A percentile compares a stretch with the other conserved stretches of the same genome.
These are phyloP conservation scores for Melanopsichium pennsylvanicum DNA, from an alignment of 1,284 basidiomycete genomes.

Conservation along the genomic window DNA sequence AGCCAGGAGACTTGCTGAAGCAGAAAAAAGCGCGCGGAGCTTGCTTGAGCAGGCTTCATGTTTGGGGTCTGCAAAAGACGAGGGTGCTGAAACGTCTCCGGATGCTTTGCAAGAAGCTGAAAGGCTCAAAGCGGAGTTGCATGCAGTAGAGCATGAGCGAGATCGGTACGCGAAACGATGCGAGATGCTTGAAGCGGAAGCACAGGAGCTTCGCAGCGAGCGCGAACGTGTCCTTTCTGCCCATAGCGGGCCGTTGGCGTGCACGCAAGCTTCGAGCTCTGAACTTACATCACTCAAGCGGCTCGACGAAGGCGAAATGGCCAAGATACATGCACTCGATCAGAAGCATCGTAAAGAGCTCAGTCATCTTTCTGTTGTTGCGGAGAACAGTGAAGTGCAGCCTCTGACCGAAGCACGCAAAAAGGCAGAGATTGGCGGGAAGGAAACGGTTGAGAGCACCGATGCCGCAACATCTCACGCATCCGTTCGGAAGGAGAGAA, in stretches of 20 bases:
- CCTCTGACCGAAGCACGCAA: slow-evolving; percentile 11
- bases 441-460: not conserved
- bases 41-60: slow-evolving; percentile 23
- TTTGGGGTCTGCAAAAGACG: not conserved
- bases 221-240: slow-evolving; percentile 14
- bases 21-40: slow-evolving; percentile 15
- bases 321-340: slow-evolving; percentile 31
- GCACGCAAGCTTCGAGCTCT: no score
- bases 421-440: slow-evolving; percentile 8
- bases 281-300: slow-evolving; percentile 19
- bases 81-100: not conserved
- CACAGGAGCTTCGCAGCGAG: slow-evolving; percentile 25
- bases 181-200: slow-evolving; percentile 23
- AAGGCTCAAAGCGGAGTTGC: slow-evolving; percentile 5
- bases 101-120: slow-evolving; percentile 12
- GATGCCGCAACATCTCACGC: slow-evolving; percentile 5
- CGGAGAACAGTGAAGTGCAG: slow-evolving; percentile 20
- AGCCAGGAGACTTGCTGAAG: slow-evolving; percentile 20
- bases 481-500: slow-evolving; percentile 2
- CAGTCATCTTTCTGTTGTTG: slow-evolving; percentile 21
- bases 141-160: slow-evolving; percentile 12
- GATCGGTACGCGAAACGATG: slow-evolving; percentile 9
- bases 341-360: slow-evolving; percentile 20
- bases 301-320: slow-evolving; percentile 25
- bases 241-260: no score